phyloP scores from a whole-genome alignment of 176 grass and related monocot genomes.

The Aegilops bicornis region DNA sequence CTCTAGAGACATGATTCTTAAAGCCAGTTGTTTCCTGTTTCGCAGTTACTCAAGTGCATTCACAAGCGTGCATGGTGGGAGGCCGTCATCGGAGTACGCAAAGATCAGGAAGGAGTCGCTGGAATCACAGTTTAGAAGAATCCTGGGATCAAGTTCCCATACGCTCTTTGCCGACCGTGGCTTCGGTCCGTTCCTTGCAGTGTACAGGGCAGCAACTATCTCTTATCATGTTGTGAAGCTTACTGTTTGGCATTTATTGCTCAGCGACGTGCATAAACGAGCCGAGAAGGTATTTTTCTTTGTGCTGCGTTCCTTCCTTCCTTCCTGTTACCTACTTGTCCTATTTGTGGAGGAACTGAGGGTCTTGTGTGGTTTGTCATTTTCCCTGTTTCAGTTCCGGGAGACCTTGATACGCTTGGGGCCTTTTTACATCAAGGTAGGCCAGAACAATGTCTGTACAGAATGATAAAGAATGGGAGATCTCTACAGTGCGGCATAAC shows the following conservation, averaged over 20 bases:
- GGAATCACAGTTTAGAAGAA: conserved; percentile 76
- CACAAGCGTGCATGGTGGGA: conserved; percentile 85
- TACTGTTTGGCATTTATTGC: conserved; percentile 74
- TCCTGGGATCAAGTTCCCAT: conserved; percentile 68
- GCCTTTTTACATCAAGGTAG: conserved; percentile 96
- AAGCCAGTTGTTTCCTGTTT: neutral
- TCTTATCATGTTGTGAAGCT: conserved; percentile 89
- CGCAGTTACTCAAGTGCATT: conserved; percentile 67
- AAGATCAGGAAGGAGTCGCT: conserved; percentile 86
- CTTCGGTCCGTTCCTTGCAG: conserved; percentile 79
- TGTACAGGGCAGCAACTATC: conserved; percentile 83
- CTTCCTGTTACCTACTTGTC: neutral
- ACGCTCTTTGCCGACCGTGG: conserved; percentile 63
- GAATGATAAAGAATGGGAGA: neutral
- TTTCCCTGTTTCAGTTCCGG: conserved; percentile 74
- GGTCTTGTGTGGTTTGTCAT: conserved; percentile 6
- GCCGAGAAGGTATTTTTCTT: conserved; percentile 68
- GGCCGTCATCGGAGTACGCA: conserved; percentile 82
- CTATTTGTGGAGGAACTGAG: conserved; percentile 14
- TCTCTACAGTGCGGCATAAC: neutral
- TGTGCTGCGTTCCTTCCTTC: neutral
- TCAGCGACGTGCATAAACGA: conserved; percentile 58
- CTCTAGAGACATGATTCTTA: neutral
- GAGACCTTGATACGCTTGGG: conserved; percentile 85
- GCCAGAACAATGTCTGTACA: neutral